Base-by-base conservation (phyloP, 192 early-diverging fungal species). In the Kappamyces sp. region DNA sequence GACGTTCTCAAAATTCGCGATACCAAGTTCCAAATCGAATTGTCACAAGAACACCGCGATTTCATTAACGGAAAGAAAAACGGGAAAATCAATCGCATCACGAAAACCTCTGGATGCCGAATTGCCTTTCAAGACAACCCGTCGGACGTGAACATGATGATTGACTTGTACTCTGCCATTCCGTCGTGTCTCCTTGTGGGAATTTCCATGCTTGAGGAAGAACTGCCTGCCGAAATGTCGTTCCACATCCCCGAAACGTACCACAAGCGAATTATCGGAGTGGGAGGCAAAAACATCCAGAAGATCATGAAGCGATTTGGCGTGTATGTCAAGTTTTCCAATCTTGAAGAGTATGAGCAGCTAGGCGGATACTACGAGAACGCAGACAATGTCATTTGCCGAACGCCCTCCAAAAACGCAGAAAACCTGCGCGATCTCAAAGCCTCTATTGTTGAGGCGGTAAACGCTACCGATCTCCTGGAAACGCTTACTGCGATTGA, bases 51-150 rank as follows among this genome's bases (percentile, higher is more conserved):
- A 58, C 90, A 92, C 63, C 76, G 82, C 5, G 90, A 92, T 52
- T 92, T 90, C 62, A 92, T 92, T 46, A 87, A 84, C 53, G 90
- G 90, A 47, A 92, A 92, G 66, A 92, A 92, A 71, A 87, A 81
- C 52, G 90, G 90, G 55, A 92, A 92, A 63, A 88, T 90, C 64
- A 92, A 90, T 74, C 80, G 86, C 60, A 92, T 92, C 60, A 84
- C 81, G 64, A 89, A 88, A 61, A 71, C 77, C 3, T 82, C 84
- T 4, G 83, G 82, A 0, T 87, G 84, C 58, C 75, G 78, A 38
- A 83, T 92, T 39, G 69, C 70, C 13, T 89, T 92, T 69, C 73
- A 84, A 51, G 81, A 84, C 35, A 73, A 80, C 41, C 80, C 74
- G 46, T 88, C 84, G 51, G 85, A 83, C 15, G 87, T 82, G 73